Conservation (phyloP, 2,329 filamentous ascomycete species). For the Pseudogymnoascus pannorum region DNA sequence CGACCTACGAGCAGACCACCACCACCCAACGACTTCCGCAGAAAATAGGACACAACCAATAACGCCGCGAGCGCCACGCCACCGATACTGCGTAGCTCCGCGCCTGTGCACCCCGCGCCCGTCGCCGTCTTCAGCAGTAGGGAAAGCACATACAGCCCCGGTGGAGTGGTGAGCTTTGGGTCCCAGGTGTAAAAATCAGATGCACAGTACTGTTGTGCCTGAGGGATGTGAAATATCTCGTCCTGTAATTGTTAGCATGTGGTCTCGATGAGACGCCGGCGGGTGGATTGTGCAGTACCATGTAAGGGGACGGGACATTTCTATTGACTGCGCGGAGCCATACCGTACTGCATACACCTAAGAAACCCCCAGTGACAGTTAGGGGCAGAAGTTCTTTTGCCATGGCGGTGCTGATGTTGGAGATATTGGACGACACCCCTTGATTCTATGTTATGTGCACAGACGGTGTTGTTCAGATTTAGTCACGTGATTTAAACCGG, state of each 20-base stretch:
- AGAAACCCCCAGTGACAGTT: not conserved
- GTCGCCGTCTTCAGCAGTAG: not conserved
- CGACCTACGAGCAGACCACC: too few relatives aligned
- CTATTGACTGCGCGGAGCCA: not conserved
- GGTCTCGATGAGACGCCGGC: not conserved
- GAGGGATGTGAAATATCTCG: constrained; percentile 82
- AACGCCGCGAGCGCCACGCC: not conserved
- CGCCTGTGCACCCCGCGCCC: not conserved
- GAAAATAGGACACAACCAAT: not conserved
- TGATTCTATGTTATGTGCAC: not conserved
- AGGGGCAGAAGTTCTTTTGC: not conserved
- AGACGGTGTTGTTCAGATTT: not conserved
- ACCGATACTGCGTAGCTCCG: not conserved
- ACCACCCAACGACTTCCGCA: not conserved
- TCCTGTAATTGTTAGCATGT: constrained; percentile 46
- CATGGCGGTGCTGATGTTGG: not conserved
- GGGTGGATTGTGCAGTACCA: not conserved
- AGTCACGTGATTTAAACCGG: not conserved
- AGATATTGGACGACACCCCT: not conserved
- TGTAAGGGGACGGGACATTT: not conserved
- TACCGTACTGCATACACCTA: not conserved
- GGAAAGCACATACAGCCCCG: constrained; percentile 59
- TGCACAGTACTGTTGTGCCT: constrained; percentile 80
- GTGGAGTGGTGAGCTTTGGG: constrained; percentile 93
- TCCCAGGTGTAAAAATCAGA: constrained; percentile 77